Base-by-base conservation (phyloP, 805 yeast genomes). In the Saturnispora hagleri region DNA sequence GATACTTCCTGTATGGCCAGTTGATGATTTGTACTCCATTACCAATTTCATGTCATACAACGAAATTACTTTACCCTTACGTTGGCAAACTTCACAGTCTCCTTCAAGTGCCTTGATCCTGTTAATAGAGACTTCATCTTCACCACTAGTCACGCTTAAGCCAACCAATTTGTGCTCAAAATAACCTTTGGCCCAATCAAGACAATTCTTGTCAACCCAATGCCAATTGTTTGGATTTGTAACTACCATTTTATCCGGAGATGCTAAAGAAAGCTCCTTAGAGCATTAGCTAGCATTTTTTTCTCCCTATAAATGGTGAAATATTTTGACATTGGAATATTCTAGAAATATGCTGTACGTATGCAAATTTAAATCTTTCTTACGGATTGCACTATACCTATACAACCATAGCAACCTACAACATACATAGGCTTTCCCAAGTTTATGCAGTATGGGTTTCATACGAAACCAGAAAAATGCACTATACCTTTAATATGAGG, bases 201-300 rank as follows among this genome's bases (percentile, higher is more conserved):
- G 77, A 71, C 99, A 93, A 74, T 93, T 93, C 69, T 91, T 91
- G 71, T 91, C 97, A 56, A 90, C 97, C 98, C 98, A 93, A 75
- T 93, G 99, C 99, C 99, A 91, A 72, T 91, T 91, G 69, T 93
- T 93, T 40, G 98, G 98, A 76, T 91, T 93, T 70, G 89, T 85
- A 33, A 93, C 90, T 41, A 87, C 97, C 97, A 91, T 91, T 38
- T 50, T 57, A 17, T 3, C 7, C 13, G 5, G 12, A 8, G 18
- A 38, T 38, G 24, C 15, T 38, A 18, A 38, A 31, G 34, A 31
- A 31, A 3, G 5, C 4, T 10, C 13, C 34, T 6, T 4, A 10
- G 1, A 31, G 5, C 34, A 31, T 31, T 12, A 13, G 34, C 15
- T 9, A 12, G 9, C 5, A 12, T 31, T 17, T 38, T 38, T 38